Evolutionary conservation across 768 basidiomycete species (phyloP).

Genomic region (Leucocoprinus sp.): DNA sequence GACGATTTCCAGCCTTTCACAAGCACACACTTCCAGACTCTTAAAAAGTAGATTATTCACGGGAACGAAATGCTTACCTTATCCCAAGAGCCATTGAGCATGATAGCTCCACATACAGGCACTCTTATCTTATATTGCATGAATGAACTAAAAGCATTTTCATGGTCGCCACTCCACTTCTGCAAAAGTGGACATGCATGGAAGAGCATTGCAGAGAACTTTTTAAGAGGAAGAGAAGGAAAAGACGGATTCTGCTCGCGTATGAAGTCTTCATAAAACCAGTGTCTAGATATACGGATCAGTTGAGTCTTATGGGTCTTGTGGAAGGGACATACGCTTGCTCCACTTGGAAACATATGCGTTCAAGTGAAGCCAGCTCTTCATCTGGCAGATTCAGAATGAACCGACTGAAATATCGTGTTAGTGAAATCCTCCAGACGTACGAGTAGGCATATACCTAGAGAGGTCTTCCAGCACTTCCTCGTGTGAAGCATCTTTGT

Average conservation of each 20-base stretch:
- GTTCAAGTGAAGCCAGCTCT: conserved; percentile 84
- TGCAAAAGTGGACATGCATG: conserved; percentile 74
- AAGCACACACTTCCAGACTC: conserved; percentile 69
- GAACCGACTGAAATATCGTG: conserved; percentile 61
- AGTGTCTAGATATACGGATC: conserved; percentile 57
- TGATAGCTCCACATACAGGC: conserved; percentile 95
- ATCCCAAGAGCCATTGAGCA: conserved; percentile 87
- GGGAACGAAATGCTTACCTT: conserved; percentile 47
- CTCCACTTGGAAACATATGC: conserved; percentile 98
- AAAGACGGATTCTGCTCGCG: conserved; percentile 85
- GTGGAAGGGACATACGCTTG: conserved; percentile 69
- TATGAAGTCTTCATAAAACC: conserved; percentile 99
- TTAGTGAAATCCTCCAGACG: not conserved
- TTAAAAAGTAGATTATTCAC: not conserved
- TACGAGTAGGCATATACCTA: conserved; percentile 42
- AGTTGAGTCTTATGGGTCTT: conserved; percentile 9
- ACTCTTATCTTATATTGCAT: conserved; percentile 96
- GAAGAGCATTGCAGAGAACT: conserved; percentile 90
- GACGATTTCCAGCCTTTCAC: conserved; percentile 98
- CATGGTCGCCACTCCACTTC: conserved; percentile 79
- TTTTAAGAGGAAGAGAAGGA: conserved; percentile 83
- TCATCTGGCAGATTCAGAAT: conserved; percentile 93
- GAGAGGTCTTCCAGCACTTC: conserved; percentile 89
- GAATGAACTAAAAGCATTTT: conserved; percentile 80
- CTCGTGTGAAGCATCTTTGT: conserved; percentile 70